Base-by-base conservation (phyloP, 179 eudicot genomes). In the Nepenthes alata region DNA sequence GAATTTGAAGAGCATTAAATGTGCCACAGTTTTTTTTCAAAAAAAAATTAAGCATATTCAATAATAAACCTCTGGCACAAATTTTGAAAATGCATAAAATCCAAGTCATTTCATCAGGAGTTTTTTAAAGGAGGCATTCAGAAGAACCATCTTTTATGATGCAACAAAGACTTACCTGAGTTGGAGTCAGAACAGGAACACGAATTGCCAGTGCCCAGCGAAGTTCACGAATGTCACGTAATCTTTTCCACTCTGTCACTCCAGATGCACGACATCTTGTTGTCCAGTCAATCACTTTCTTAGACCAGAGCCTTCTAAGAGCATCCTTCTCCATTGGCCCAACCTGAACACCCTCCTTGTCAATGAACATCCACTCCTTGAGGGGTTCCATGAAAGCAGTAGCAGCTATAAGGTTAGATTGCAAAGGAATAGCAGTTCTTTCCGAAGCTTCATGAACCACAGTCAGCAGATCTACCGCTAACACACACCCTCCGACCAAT, bases 291-390 rank as follows among this genome's bases (percentile, higher is more conserved):
- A 94, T 90, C 58, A 68, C 77, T 58, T 85, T 80, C 74, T 77
- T 85, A 37, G 99, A 94, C 94, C 97, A 94, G 47, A 87, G 74
- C 72, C 96, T 83, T 80, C 99, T 82, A 58, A 94, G 72, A 59
- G 97, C 96, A 79, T 94, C 99, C 77, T 94, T 94, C 78, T 94
- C 99, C 76, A 94, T 74, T 11, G 99, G 99, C 61, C 99, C 99
- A 67, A 84, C 79, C 81, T 94, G 87, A 61, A 66, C 67, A 67
- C 96, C 96, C 57, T 90, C 82, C 72, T 82, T 90, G 77, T 90
- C 85, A 63, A 85, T 73, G 64, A 80, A 83, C 82, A 78, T 77
- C 99, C 99, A 94, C 65, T 89, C 95, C 81, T 94, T 94, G 34
- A 82, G 70, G 5, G 99, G 99, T 74, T 94, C 99, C 95, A 90